A percentile compares a stretch with the other conserved stretches of the same genome.
phyloP scores from a whole-genome alignment of 176 grass and related monocot genomes.

The Zea luxurians region DNA sequence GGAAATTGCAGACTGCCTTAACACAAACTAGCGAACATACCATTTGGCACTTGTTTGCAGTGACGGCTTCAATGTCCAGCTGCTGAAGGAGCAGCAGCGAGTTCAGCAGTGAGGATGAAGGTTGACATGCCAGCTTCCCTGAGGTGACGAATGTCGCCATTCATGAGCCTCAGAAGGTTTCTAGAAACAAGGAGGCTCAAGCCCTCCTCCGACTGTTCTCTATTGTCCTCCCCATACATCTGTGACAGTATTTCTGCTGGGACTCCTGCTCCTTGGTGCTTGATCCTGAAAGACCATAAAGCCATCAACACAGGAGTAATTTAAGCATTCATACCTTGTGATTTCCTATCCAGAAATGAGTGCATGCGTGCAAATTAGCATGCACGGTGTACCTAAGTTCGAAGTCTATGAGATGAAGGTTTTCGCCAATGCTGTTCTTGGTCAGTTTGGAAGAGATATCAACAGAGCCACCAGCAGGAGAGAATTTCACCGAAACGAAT shows the following conservation, averaged over 20 bases:
- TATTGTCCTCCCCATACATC: slow-evolving; percentile 67
- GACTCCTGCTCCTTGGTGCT: slow-evolving; percentile 55
- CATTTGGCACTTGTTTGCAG: not conserved
- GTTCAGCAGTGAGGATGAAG: slow-evolving; percentile 80
- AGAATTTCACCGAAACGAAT: slow-evolving; percentile 76
- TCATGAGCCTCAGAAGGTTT: slow-evolving; percentile 91
- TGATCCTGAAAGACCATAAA: slow-evolving; percentile 55
- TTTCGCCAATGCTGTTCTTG: slow-evolving; percentile 73
- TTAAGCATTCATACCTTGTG: not conserved
- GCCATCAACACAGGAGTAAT: not conserved
- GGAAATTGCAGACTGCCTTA: not conserved
- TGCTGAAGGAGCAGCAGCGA: slow-evolving; percentile 50
- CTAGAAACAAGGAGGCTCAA: slow-evolving; percentile 71
- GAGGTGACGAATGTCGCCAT: slow-evolving; percentile 70
- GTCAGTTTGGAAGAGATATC: slow-evolving; percentile 59
- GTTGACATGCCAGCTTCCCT: slow-evolving; percentile 67
- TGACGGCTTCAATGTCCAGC: slow-evolving; percentile 12
- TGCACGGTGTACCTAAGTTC: slow-evolving; percentile 63
- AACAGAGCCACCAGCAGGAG: slow-evolving; percentile 66
- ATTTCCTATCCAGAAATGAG: slow-evolving; percentile 22
- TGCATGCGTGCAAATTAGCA: slow-evolving; percentile 9
- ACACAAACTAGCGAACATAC: slow-evolving; percentile 15
- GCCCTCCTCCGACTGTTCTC: slow-evolving; percentile 64
- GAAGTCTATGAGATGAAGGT: slow-evolving; percentile 69
- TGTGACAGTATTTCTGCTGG: slow-evolving; percentile 67